These are phyloP conservation scores for Colletotrichum endophyticum DNA, from an alignment of 2,329 filamentous ascomycete genomes.

Conservation along the genomic window DNA sequence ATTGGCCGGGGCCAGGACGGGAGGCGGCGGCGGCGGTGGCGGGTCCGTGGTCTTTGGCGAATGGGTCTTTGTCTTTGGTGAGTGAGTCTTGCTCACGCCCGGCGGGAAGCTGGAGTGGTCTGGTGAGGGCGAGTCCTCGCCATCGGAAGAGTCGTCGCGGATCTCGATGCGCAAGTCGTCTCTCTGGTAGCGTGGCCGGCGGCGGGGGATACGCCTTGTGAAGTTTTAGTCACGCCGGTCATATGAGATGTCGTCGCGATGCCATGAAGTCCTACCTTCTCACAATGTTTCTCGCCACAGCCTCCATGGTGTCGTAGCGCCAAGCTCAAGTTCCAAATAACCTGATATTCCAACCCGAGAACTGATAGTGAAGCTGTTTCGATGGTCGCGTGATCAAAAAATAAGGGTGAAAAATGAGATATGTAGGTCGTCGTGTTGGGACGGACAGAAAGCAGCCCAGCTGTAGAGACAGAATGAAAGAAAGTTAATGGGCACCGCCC, in stretches of 20 bases:
- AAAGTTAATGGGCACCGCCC: constrained; percentile 10
- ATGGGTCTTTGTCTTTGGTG: background rate
- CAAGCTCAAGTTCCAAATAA: background rate
- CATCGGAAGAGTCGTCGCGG: constrained; percentile 10
- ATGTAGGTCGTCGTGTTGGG: background rate
- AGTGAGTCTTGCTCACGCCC: background rate
- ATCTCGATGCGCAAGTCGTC: constrained; percentile 4
- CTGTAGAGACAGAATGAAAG: constrained; percentile 3
- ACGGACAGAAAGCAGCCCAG: constrained; percentile 9
- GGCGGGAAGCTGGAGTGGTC: background rate
- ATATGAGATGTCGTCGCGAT: background rate
- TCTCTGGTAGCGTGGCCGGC: background rate
- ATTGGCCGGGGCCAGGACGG: background rate
- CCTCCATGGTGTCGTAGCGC: background rate
- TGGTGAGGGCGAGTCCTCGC: constrained; percentile 15
- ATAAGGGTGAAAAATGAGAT: background rate
- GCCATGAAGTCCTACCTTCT: background rate
- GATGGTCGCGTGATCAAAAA: background rate
- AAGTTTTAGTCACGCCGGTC: background rate
- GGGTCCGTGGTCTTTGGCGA: background rate
- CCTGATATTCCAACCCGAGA: background rate
- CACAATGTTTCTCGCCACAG: background rate
- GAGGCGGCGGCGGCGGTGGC: background rate
- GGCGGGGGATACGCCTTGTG: background rate
- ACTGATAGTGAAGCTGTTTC: background rate